A percentile compares a stretch with the other conserved stretches of the same genome.
These are phyloP conservation scores for Boletus austroedulis DNA, from an alignment of 1,284 basidiomycete species.

Conservation along the genomic window DNA sequence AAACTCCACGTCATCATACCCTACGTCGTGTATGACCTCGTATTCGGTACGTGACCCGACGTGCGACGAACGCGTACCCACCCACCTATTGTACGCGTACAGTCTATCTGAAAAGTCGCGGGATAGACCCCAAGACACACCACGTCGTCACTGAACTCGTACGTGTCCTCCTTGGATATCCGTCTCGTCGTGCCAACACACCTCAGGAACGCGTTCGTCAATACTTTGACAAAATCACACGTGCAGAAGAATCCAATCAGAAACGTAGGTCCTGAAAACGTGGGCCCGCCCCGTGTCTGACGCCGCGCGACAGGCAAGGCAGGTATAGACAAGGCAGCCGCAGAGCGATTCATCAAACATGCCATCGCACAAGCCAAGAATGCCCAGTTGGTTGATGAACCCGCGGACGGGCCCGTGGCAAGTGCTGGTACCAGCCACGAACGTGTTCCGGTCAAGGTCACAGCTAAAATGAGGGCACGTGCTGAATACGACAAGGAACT, in stretches of 20 bases:
- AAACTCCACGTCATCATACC: slow-evolving; percentile 72
- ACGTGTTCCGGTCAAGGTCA: slow-evolving; percentile 54
- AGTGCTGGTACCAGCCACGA: slow-evolving; percentile 18
- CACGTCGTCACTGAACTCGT: slow-evolving; percentile 73
- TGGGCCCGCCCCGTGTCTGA: background rate
- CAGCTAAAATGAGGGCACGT: slow-evolving; percentile 66
- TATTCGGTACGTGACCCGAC: slow-evolving; percentile 57
- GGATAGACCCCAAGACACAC: slow-evolving; percentile 75
- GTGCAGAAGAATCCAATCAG: slow-evolving; percentile 60
- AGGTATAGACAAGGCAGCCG: slow-evolving; percentile 72
- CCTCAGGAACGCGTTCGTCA: slow-evolving; percentile 65
- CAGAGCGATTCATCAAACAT: slow-evolving; percentile 75
- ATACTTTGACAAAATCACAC: slow-evolving; percentile 78
- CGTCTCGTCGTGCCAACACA: background rate
- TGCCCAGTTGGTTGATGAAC: slow-evolving; percentile 34
- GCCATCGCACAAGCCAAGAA: slow-evolving; percentile 67
- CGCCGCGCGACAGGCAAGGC: slow-evolving; percentile 14
- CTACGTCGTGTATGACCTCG: slow-evolving; percentile 77
- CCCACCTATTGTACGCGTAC: background rate
- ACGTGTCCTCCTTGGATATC: slow-evolving; percentile 20
- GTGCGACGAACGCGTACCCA: background rate
- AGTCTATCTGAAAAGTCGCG: slow-evolving; percentile 78
- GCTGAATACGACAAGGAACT: slow-evolving; percentile 59
- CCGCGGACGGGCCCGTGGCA: slow-evolving; percentile 9
- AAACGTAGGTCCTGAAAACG: slow-evolving; percentile 43